These are phyloP conservation scores for Globisporangium radiosum DNA, from an alignment of 352 stramenopile genomes.

Conservation along the genomic window DNA sequence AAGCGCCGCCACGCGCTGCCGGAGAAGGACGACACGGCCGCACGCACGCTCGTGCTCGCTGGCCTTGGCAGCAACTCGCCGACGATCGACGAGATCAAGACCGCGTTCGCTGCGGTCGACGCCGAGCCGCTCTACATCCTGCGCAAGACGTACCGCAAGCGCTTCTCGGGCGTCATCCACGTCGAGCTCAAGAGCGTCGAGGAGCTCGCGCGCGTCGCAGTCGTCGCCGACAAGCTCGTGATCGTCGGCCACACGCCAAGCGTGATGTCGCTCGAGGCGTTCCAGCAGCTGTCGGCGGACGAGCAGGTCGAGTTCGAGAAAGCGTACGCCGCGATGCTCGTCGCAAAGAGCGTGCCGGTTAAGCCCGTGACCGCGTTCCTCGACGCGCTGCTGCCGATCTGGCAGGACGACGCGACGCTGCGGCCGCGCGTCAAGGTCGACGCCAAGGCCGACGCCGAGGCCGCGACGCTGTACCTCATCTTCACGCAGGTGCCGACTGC, in stretches of 20 bases:
- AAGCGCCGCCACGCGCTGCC: constrained; percentile 69
- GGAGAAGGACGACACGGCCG: constrained; percentile 47
- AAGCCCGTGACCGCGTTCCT: constrained; percentile 69
- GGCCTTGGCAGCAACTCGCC: constrained; percentile 51
- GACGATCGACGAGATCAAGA: constrained; percentile 80
- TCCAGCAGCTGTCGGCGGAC: constrained; percentile 56
- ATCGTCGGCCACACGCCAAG: constrained; percentile 58
- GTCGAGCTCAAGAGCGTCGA: constrained; percentile 68
- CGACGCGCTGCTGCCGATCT: constrained; percentile 63
- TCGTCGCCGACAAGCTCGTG: constrained; percentile 38
- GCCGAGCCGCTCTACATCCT: constrained; percentile 65
- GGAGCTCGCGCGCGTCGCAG: constrained; percentile 42
- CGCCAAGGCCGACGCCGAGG: constrained; percentile 60
- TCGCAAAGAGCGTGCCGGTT: constrained; percentile 73
- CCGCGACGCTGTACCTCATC: constrained; percentile 70
- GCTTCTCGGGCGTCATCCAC: constrained; percentile 66
- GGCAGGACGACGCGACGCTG: constrained; percentile 58
- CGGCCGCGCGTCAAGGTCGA: constrained; percentile 68
- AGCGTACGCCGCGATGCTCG: constrained; percentile 69
- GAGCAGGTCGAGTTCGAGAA: constrained; percentile 83
- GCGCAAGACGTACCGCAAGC: constrained; percentile 64
- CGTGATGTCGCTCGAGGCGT: constrained; percentile 45
- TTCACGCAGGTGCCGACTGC: constrained; percentile 70
- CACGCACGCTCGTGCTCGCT: constrained; percentile 67
- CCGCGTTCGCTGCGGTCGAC: constrained; percentile 43